Evolutionary conservation across 495 filamentous ascomycete genomes (phyloP).

Genomic region (Xylaria scruposa): DNA sequence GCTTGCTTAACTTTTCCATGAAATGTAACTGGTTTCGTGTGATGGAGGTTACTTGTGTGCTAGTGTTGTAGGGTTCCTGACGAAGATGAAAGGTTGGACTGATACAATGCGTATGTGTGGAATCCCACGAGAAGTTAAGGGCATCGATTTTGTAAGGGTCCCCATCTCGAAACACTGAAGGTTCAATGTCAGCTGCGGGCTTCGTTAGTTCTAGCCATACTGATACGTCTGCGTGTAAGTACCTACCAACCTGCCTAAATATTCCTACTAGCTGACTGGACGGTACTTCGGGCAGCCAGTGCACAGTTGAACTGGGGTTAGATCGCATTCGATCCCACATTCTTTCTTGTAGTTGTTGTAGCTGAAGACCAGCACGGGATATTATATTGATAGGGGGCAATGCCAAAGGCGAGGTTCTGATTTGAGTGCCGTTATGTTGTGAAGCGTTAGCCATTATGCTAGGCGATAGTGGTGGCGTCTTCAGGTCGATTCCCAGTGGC

Average conservation of each 20-base stretch:
- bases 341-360: too few relatives aligned
- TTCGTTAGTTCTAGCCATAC: not conserved
- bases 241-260: not conserved
- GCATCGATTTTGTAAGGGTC: too few relatives aligned
- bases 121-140: not conserved
- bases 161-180: not conserved
- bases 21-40: not conserved
- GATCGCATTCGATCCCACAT: not conserved
- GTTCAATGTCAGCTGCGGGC: not conserved
- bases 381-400: not conserved
- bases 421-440: too few relatives aligned
- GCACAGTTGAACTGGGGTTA: not conserved
- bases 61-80: too few relatives aligned
- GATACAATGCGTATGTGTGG: not conserved
- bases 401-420: too few relatives aligned
- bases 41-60: too few relatives aligned
- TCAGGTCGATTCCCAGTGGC: not conserved
- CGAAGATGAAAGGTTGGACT: not conserved
- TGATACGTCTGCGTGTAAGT: not conserved
- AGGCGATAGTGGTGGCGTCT: not conserved
- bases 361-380: not conserved
- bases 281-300: not conserved
- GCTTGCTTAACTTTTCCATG: not conserved
- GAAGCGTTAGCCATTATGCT: too few relatives aligned
- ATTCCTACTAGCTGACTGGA: not conserved